Percentiles rank a stretch among this genome's conserved stretches.
Conservation (phyloP, 371 early-diverging fungal species). For the Capillidium heterosporum region DNA sequence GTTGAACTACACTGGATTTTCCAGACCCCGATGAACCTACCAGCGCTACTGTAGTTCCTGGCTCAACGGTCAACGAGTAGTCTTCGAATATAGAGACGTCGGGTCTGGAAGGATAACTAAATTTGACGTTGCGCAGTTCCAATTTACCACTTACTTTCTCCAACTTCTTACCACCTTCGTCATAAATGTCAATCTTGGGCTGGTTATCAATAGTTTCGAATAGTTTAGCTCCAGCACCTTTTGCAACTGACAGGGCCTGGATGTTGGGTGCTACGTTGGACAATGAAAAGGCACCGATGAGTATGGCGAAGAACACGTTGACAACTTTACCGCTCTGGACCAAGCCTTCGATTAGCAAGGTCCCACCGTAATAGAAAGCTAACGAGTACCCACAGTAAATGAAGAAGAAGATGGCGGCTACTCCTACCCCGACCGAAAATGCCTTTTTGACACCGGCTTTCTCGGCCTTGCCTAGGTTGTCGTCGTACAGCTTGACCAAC, state of each 20-base stretch:
- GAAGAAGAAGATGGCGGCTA: constrained; percentile 20
- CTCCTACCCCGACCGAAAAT: constrained; percentile 26
- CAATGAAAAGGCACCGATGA: constrained; percentile 19
- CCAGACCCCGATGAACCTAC: constrained; percentile 41
- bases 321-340: constrained; percentile 17
- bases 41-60: constrained; percentile 38
- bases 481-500: constrained; percentile 21
- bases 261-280: constrained; percentile 7
- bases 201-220: constrained; percentile 55
- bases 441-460: constrained; percentile 31
- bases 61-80: constrained; percentile 39
- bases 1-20: constrained; percentile 46
- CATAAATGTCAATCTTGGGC: constrained; percentile 37
- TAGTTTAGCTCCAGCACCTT: constrained; percentile 38
- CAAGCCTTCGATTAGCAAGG: constrained; percentile 21
- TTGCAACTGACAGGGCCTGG: constrained; percentile 32
- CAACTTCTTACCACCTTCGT: constrained; percentile 27
- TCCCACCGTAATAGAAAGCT: constrained; percentile 43
- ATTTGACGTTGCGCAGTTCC: constrained; percentile 40
- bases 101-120: constrained; percentile 42
- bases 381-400: constrained; percentile 41
- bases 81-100: constrained; percentile 32
- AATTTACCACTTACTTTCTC: constrained; percentile 24
- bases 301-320: constrained; percentile 28
- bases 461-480: constrained; percentile 30